Conservation (phyloP, 148 eudicot species). For the Linanthus parryae region DNA sequence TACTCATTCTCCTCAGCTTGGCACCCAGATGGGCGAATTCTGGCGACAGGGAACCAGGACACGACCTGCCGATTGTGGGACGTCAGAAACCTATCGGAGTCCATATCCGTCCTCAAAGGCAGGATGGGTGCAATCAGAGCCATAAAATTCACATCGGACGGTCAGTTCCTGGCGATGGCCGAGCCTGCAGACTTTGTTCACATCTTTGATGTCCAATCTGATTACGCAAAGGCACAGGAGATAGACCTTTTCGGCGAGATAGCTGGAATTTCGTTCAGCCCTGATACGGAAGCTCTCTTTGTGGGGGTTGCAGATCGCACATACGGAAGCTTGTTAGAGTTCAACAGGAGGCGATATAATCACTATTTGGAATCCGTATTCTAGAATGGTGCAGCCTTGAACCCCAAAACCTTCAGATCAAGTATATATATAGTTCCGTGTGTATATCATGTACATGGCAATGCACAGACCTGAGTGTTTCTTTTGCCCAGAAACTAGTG, state of each 20-base stretch:
- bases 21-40: conserved; percentile 70
- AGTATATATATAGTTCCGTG: no score
- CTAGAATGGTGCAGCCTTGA: no score
- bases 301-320: conserved; percentile 78
- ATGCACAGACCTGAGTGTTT: no score
- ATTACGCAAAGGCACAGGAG: conserved; percentile 55
- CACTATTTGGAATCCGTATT: conserved; percentile 40
- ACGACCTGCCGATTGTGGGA: conserved; percentile 93
- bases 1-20: conserved; percentile 88
- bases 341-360: conserved; percentile 37
- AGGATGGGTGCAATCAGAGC: conserved; percentile 83
- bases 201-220: conserved; percentile 48
- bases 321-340: conserved; percentile 84
- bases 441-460: no score
- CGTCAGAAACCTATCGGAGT: conserved; percentile 54
- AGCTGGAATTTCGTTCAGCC: conserved; percentile 83
- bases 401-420: no score
- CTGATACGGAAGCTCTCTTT: conserved; percentile 78
- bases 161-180: conserved; percentile 84
- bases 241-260: conserved; percentile 89
- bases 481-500: no score
- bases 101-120: conserved; percentile 66
- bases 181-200: conserved; percentile 96
- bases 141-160: conserved; percentile 62
- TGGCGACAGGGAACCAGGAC: conserved; percentile 95